Percentiles rank a stretch among this genome's conserved stretches.
Evolutionary conservation across 2,329 filamentous ascomycete genomes (phyloP).

Genomic region (Clonostachys rosea): DNA sequence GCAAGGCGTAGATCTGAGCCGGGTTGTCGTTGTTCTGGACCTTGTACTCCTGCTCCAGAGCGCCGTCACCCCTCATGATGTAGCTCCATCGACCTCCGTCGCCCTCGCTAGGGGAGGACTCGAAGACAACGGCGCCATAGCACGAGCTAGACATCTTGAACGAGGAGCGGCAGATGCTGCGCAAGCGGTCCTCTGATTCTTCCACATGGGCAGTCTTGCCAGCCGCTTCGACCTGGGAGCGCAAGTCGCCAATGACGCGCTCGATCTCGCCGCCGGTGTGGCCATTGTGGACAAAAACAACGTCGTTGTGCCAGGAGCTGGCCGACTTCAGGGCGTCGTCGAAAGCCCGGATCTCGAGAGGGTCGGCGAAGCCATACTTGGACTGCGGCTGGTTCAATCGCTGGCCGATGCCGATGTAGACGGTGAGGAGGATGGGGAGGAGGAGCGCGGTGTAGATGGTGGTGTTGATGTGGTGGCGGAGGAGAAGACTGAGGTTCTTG

Average conservation of each 20-base stretch:
- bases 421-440: constrained; percentile 48
- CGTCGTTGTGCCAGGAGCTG: constrained; percentile 50
- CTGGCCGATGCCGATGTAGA: constrained; percentile 62
- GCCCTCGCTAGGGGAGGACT: constrained; percentile 63
- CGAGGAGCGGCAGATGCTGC: constrained; percentile 48
- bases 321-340: constrained; percentile 55
- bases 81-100: constrained; percentile 59
- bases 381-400: constrained; percentile 75
- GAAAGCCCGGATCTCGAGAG: constrained; percentile 58
- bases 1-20: constrained; percentile 60
- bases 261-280: constrained; percentile 70
- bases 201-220: constrained; percentile 16
- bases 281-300: constrained; percentile 76
- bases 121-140: constrained; percentile 68
- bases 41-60: constrained; percentile 49
- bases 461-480: constrained; percentile 43
- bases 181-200: constrained; percentile 16
- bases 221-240: constrained; percentile 9
- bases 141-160: constrained; percentile 65
- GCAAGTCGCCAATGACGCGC: constrained; percentile 51
- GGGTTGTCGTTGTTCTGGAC: constrained; percentile 55
- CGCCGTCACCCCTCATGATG: constrained; percentile 60
- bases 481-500: constrained; percentile 55
- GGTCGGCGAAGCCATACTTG: constrained; percentile 63
- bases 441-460: constrained; percentile 51